These are phyloP conservation scores for Thozetella sp. DNA, from an alignment of 495 filamentous ascomycete genomes.

Conservation along the genomic window DNA sequence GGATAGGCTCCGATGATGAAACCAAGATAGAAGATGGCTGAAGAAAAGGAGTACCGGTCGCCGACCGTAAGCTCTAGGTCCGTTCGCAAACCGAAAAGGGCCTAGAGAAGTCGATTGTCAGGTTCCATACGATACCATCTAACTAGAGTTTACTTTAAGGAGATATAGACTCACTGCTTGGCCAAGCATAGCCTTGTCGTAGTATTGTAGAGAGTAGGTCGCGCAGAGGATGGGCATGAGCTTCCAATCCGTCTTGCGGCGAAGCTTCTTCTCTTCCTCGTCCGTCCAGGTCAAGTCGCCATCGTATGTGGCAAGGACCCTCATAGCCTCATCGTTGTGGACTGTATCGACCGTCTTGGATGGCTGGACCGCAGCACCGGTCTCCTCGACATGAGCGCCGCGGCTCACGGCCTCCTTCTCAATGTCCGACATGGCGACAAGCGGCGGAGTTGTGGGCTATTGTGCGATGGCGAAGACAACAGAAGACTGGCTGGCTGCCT, in stretches of 20 bases:
- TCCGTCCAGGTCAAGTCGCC: conserved; percentile 38
- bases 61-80: conserved; percentile 35
- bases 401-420: neutral
- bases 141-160: neutral
- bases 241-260: conserved; percentile 40
- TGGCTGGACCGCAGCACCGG: neutral
- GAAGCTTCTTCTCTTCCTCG: conserved; percentile 35
- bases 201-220: conserved; percentile 44
- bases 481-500: too few relatives aligned
- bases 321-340: conserved; percentile 47
- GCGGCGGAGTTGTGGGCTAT: too few relatives aligned
- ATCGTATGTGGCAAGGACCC: conserved; percentile 33
- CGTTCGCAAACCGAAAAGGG: conserved; percentile 34
- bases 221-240: conserved; percentile 52
- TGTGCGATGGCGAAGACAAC: too few relatives aligned
- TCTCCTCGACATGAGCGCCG: neutral
- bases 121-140: too few relatives aligned
- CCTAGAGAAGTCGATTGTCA: conserved; percentile 3
- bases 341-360: conserved; percentile 32
- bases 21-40: conserved; percentile 50
- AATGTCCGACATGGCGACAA: neutral
- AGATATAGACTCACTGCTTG: conserved; percentile 25
- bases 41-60: conserved; percentile 30
- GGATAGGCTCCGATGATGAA: conserved; percentile 50
- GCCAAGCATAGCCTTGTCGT: conserved; percentile 41